Conservation (phyloP, 225 moss, liverwort and hornwort genomes). For the Antitrichia curtipendula region DNA sequence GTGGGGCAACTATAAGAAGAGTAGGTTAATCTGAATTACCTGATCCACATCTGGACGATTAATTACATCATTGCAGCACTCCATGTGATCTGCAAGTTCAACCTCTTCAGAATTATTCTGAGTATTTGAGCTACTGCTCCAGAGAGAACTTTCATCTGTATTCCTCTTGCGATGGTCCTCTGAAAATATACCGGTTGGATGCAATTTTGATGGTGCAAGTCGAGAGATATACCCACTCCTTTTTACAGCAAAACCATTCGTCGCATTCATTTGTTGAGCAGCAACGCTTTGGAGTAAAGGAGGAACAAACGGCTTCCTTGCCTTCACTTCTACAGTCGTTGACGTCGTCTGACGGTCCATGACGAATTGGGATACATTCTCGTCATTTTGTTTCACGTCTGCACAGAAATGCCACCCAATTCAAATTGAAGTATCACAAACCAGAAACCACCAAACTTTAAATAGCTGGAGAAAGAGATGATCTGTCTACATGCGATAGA, state of each 20-base stretch:
- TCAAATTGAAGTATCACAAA: not conserved
- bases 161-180: conserved; percentile 7
- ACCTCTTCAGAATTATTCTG: conserved; percentile 6
- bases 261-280: not conserved
- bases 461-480: not conserved
- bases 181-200: not conserved
- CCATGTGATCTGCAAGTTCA: conserved; percentile 31
- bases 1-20: not conserved
- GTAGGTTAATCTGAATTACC: conserved; percentile 2
- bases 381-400: conserved; percentile 8
- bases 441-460: not conserved
- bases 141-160: conserved; percentile 5
- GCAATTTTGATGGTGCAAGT: conserved; percentile 23
- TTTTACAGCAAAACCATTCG: not conserved
- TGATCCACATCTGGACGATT: not conserved
- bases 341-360: not conserved
- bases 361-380: not conserved
- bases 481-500: not conserved
- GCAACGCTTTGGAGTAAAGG: conserved; percentile 14
- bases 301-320: conserved; percentile 38
- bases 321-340: not conserved
- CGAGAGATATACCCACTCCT: conserved; percentile 42
- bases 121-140: not conserved
- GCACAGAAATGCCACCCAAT: not conserved
- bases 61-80: not conserved